Base-by-base conservation (phyloP, 108 stramenopile genomes). In the Conticribra guillardii region DNA sequence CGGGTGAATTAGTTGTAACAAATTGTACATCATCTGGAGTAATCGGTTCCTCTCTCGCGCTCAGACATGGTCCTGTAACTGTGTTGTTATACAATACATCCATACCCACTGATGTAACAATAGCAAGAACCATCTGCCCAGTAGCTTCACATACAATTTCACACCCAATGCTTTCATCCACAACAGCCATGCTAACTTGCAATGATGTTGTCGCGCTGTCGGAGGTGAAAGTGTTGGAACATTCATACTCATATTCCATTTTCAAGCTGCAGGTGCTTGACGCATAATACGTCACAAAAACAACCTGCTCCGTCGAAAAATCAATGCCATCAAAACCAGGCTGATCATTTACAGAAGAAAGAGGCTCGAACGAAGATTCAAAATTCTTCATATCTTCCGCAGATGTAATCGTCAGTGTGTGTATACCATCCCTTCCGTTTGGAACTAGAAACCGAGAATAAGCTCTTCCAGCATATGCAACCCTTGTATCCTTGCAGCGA, bases 121-220 rank as follows among this genome's bases (percentile, higher is more conserved):
- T 11, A 44, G 66, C 66, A 67, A 54, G 55, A 29, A 67, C 54
- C 14, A 56, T 30, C 30, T 67, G 66, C 1, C 54, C 54, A 54
- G 34, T 41, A 9, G 66, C 34, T 41, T 67, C 66, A 32, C 66
- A 67, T 4, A 44, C 37, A 0, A 45, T 46, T 11, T 67, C 54
- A 22, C 66, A 67, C 0, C 66, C 66, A 46, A 46, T 33, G 4
- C 53, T 54, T 17, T 55, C 44, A 55, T 67, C 66, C 9, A 54
- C 16, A 32, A 67, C 54, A 26, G 34, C 30, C 26, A 67, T 29
- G 54, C 27, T 22, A 2, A 67, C 16, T 44, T 55, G 17, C 5
- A 67, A 32, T 7, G 44, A 41, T 11, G 34, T 18, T n/a, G 44
- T 44, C 1, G 21, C 54, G 54, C 19, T 19, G 37, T 41, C 11